Base-by-base conservation (phyloP, 306 rosid genomes). In the cucumber (Cucumis sativus) region DNA sequence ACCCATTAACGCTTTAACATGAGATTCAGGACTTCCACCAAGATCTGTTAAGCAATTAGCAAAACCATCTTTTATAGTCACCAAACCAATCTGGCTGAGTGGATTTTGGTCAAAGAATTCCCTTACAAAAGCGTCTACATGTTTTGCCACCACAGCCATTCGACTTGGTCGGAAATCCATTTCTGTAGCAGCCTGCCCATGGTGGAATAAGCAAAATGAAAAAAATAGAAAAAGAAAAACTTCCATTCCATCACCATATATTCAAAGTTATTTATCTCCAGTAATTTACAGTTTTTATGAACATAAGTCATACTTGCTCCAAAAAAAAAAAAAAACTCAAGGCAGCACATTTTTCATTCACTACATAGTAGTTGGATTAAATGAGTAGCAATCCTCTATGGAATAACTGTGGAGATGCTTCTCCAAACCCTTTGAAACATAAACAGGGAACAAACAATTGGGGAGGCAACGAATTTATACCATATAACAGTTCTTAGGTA, bases 11-110 rank as follows among this genome's bases (percentile, higher is more conserved):
- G 97, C 88, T 83, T 85, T 86, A 55, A 95, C 89, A 81, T 95
- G 98, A 76, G 93, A 89, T 80, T 95, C 97, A 2, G 98, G 98
- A 82, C 97, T 90, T 78, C 98, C 98, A 76, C 97, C 98, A 39
- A 92, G 96, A 81, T 95, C 97, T 11, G 97, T 90, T 78, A 95
- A 80, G 84, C 90, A 82, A 55, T 87, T 83, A 74, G 97, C 90
- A 82, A 92, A 78, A 64, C 97, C 98, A 57, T 95, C 98, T 84
- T 90, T 95, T 72, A 92, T 82, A 49, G 91, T 87, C 85, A 92
- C 91, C 45, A 95, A 72, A 77, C 97, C 97, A 79, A 95, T 82
- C 82, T 92, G 98, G 83, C 98, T 90, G 55, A 92, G 97, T 3
- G 98, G 98, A 86, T 95, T 95, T 85, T 95, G 97, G 83, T 95